phyloP scores from a whole-genome alignment of 148 eudicot genomes.

The Salicornia ramosissima region DNA sequence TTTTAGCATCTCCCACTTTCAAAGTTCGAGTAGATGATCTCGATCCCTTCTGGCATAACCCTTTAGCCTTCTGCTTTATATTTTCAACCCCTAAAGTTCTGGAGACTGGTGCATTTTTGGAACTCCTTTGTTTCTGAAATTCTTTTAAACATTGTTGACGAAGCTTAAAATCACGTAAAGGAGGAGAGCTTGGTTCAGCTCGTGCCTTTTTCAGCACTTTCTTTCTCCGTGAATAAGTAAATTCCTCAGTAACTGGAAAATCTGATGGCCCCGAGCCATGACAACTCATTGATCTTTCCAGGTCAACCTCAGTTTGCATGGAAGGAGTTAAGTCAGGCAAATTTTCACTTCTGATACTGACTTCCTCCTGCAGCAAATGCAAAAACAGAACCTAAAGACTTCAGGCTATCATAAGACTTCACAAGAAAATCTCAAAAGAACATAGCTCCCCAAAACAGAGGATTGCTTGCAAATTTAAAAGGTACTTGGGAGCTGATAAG shows the following conservation, averaged over 20 bases:
- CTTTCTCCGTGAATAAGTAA: constrained; percentile 61
- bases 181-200: constrained; percentile 37
- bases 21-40: constrained; percentile 21
- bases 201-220: constrained; percentile 38
- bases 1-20: constrained; percentile 19
- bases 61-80: constrained; percentile 31
- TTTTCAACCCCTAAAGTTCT: constrained; percentile 21
- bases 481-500: not conserved
- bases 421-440: not conserved
- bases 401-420: not conserved
- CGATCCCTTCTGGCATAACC: constrained; percentile 14
- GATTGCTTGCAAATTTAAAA: not conserved
- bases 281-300: constrained; percentile 34
- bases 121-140: constrained; percentile 30
- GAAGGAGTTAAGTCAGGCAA: constrained; percentile 15
- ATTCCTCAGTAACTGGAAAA: constrained; percentile 36
- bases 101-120: constrained; percentile 20
- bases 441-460: not conserved
- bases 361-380: constrained; percentile 40
- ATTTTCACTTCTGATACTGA: constrained; percentile 24
- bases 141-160: constrained; percentile 29
- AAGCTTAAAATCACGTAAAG: constrained; percentile 28
- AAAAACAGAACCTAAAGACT: not conserved
- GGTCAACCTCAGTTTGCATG: constrained; percentile 20
- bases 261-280: constrained; percentile 38